Conservation (phyloP, 106 monocot species). For the Acorus gramineus region DNA sequence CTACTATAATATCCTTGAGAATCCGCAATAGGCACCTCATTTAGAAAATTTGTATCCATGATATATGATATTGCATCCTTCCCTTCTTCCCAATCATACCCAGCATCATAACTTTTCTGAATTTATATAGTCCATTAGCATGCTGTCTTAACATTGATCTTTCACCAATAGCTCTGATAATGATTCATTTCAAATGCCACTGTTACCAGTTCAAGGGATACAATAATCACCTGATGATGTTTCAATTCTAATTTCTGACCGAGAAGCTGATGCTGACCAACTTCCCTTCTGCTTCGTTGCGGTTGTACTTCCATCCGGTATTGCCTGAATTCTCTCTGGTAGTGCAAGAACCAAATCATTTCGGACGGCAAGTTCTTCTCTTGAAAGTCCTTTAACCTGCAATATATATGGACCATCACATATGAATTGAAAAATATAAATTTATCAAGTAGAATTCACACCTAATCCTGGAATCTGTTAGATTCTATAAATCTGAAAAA, state of each 20-base stretch:
- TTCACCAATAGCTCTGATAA: too few relatives aligned
- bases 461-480: too few relatives aligned
- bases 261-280: slow-evolving; percentile 79
- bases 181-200: too few relatives aligned
- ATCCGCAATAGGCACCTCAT: too few relatives aligned
- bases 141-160: too few relatives aligned
- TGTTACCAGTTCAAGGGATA: not conserved
- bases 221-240: slow-evolving; percentile 29
- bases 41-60: too few relatives aligned
- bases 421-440: not conserved
- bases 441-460: not conserved
- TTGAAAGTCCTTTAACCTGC: slow-evolving; percentile 83
- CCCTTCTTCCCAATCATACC: too few relatives aligned
- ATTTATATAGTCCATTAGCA: too few relatives aligned
- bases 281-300: slow-evolving; percentile 57
- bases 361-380: slow-evolving; percentile 72
- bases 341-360: slow-evolving; percentile 75
- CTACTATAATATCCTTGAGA: too few relatives aligned
- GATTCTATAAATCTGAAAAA: too few relatives aligned
- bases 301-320: slow-evolving; percentile 74
- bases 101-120: too few relatives aligned
- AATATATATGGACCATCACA: slow-evolving; percentile 1
- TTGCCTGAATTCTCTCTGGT: slow-evolving; percentile 82
- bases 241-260: slow-evolving; percentile 74
- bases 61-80: too few relatives aligned